phyloP scores from a whole-genome alignment of 345 rosid genomes.

The Lepidium africanum region DNA sequence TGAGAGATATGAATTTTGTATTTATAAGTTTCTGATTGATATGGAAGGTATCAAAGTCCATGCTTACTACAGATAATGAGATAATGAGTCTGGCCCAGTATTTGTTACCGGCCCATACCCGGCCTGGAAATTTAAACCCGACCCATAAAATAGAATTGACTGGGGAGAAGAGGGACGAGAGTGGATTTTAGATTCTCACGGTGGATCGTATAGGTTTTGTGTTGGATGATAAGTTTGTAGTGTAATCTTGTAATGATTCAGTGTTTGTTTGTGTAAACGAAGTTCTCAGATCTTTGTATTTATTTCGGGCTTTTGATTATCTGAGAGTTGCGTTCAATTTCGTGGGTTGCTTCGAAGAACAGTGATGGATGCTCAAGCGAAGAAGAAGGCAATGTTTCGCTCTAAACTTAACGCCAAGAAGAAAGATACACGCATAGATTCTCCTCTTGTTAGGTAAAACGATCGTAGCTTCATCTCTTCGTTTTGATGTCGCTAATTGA shows the following conservation, averaged over 20 bases:
- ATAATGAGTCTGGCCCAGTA: not conserved
- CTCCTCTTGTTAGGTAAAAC: slow-evolving; percentile 77
- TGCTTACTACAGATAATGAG: no score
- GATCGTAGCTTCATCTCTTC: not conserved
- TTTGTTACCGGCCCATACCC: not conserved
- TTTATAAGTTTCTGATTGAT: no score
- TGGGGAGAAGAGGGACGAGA: not conserved
- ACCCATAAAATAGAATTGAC: not conserved
- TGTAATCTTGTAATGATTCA: not conserved
- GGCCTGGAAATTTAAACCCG: not conserved
- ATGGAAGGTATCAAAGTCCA: no score
- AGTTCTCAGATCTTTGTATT: not conserved
- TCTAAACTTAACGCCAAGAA: slow-evolving; percentile 78
- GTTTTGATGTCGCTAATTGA: not conserved
- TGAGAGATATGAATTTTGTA: not conserved
- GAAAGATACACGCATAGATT: slow-evolving; percentile 75
- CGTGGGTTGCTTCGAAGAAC: not conserved
- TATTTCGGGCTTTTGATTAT: not conserved
- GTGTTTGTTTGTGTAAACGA: not conserved
- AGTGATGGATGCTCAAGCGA: slow-evolving; percentile 71
- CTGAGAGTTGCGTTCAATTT: not conserved
- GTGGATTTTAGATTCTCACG: not conserved
- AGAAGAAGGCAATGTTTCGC: slow-evolving; percentile 77
- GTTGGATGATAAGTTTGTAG: not conserved
- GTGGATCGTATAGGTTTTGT: not conserved